Percentiles rank a stretch among this genome's conserved stretches.
Evolutionary conservation across 768 basidiomycete genomes (phyloP).

Genomic region (Leccinum subtestaceum): DNA sequence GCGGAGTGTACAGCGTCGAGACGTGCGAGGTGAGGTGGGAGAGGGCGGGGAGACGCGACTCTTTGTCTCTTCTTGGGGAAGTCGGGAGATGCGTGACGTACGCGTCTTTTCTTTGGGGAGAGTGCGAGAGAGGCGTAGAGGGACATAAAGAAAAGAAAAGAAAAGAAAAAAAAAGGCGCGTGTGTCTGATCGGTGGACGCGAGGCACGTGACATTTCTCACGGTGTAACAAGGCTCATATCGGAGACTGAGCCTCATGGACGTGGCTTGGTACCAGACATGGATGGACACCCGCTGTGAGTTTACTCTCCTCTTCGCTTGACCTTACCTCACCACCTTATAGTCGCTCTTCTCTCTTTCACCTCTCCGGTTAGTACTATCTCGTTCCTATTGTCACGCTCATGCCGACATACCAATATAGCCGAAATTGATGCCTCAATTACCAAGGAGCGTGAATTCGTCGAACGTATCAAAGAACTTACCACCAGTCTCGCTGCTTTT

Average conservation of each 20-base stretch:
- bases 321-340: background rate
- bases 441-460: constrained; percentile 23
- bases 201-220: constrained; percentile 33
- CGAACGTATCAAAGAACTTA: constrained; percentile 21
- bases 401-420: constrained; percentile 9
- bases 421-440: constrained; percentile 30
- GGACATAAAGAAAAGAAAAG: constrained; percentile 4
- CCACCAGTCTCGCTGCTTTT: constrained; percentile 26
- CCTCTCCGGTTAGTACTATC: constrained; percentile 9
- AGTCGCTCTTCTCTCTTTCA: constrained; percentile 7
- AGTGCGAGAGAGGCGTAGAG: constrained; percentile 45
- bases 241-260: background rate
- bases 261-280: constrained; percentile 4
- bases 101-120: constrained; percentile 71
- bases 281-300: constrained; percentile 21
- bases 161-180: background rate
- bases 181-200: constrained; percentile 29
- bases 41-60: constrained; percentile 42
- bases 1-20: constrained; percentile 64
- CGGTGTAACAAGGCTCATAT: background rate
- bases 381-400: background rate
- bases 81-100: constrained; percentile 35
- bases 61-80: constrained; percentile 64
- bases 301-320: background rate
- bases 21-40: constrained; percentile 61